Conservation (phyloP, 2,329 filamentous ascomycete genomes). For the Aspergillus melleus region DNA sequence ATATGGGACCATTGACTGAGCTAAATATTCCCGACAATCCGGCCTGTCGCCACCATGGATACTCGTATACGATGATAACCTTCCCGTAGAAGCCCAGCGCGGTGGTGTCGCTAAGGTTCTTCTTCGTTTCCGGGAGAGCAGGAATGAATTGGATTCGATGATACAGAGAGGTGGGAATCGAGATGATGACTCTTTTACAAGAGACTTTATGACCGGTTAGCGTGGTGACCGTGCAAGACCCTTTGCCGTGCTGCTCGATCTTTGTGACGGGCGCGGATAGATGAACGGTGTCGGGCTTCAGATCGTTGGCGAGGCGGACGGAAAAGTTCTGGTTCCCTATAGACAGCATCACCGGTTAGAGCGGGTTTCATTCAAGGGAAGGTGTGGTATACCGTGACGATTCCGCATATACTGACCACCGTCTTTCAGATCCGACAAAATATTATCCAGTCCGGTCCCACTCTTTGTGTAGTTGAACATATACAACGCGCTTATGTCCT, state of each 20-base stretch:
- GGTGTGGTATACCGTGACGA: slow-evolving; percentile 39
- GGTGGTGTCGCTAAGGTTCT: not conserved
- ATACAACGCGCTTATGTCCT: slow-evolving; percentile 52
- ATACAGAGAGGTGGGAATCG: not conserved
- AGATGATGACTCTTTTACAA: not conserved
- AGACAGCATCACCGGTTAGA: not conserved
- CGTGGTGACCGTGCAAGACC: not conserved
- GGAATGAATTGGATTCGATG: not conserved
- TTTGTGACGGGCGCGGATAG: slow-evolving; percentile 16
- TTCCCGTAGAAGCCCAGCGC: not conserved
- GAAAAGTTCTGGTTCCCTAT: slow-evolving; percentile 40
- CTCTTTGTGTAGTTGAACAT: slow-evolving; percentile 58
- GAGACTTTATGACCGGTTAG: not conserved
- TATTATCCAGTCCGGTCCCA: slow-evolving; percentile 51
- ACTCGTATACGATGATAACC: not conserved
- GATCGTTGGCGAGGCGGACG: slow-evolving; percentile 35
- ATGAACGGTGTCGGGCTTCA: slow-evolving; percentile 31
- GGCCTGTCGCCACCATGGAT: not conserved
- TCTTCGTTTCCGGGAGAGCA: not conserved
- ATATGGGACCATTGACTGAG: not conserved
- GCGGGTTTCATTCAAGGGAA: not conserved
- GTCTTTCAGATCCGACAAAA: slow-evolving; percentile 53
- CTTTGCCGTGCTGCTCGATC: slow-evolving; percentile 1
- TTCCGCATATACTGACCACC: slow-evolving; percentile 56
- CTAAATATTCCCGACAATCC: not conserved